Percentiles rank a stretch among this genome's conserved stretches.
Evolutionary conservation across 176 grass and related monocot genomes (phyloP).

Genomic region (Canna indica): DNA sequence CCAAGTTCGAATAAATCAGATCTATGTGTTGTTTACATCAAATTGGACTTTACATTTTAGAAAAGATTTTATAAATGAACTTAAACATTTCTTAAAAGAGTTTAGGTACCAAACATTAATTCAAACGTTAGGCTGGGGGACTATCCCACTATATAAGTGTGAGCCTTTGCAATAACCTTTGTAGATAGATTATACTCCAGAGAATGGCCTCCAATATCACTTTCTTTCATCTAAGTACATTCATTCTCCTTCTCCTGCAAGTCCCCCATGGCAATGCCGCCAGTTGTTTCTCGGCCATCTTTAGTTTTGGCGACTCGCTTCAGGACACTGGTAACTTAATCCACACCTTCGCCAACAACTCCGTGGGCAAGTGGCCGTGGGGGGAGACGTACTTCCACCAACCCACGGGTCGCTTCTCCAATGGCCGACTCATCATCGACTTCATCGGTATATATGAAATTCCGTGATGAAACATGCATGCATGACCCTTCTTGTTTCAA

Average conservation of each 20-base stretch:
- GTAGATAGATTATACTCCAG: no score
- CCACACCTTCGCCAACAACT: not conserved
- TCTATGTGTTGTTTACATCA: no score
- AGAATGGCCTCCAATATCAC: not conserved
- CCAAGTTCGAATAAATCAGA: no score
- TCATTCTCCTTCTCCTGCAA: not conserved
- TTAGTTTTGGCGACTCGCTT: slow-evolving; percentile 65
- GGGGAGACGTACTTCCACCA: slow-evolving; percentile 54
- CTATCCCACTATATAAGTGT: no score
- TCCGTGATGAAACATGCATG: no score
- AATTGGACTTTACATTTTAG: no score
- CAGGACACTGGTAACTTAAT: slow-evolving; percentile 51
- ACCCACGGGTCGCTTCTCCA: slow-evolving; percentile 30
- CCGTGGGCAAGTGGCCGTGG: slow-evolving; percentile 28
- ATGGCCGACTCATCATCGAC: slow-evolving; percentile 53
- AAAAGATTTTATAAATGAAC: no score
- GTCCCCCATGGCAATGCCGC: not conserved
- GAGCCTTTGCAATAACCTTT: no score
- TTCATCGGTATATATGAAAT: slow-evolving; percentile 34
- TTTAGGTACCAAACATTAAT: no score
- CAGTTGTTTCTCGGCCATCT: slow-evolving; percentile 45
- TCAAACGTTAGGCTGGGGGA: no score
- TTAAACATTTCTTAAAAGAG: no score
- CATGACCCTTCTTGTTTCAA: no score
- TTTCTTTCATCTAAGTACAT: not conserved